phyloP scores from a whole-genome alignment of 2,329 filamentous ascomycete genomes.

The Cadophora sp. region DNA sequence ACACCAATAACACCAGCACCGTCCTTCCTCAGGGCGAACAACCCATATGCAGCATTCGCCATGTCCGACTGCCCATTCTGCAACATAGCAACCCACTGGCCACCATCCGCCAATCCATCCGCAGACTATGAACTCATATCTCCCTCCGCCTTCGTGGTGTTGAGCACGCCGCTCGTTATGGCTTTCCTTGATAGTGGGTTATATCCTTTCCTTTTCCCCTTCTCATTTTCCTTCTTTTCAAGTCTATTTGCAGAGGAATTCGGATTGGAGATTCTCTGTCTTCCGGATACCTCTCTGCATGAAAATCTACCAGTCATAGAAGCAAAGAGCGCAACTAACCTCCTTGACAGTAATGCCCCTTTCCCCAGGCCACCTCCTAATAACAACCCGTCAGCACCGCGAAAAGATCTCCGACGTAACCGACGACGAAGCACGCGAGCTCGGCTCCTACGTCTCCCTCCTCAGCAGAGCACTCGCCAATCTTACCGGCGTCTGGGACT shows the following conservation, averaged over 20 bases:
- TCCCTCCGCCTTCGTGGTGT: conserved; percentile 64
- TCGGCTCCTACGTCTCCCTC: conserved; percentile 73
- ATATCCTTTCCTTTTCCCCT: too few relatives aligned
- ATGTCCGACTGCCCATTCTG: conserved; percentile 64
- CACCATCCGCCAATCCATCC: conserved; percentile 51
- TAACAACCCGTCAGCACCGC: conserved; percentile 79
- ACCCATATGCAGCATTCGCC: conserved; percentile 5
- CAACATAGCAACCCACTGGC: conserved; percentile 59
- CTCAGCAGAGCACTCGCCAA: conserved; percentile 74
- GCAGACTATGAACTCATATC: conserved; percentile 47
- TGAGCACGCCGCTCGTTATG: conserved; percentile 78
- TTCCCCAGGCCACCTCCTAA: conserved; percentile 80
- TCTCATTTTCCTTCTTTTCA: too few relatives aligned
- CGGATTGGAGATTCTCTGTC: background rate
- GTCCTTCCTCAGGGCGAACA: conserved; percentile 17
- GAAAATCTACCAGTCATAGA: background rate
- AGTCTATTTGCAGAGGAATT: background rate
- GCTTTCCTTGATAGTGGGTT: conserved; percentile 80
- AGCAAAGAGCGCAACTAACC: background rate
- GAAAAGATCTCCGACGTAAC: conserved; percentile 78
- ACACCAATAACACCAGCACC: conserved; percentile 25
- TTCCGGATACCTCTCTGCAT: background rate
- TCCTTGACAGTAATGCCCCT: conserved; percentile 70
- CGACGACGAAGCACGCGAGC: conserved; percentile 66
- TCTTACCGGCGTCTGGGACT: conserved; percentile 77